Conservation (phyloP, 192 early-diverging fungal species). For the Podila epigama region DNA sequence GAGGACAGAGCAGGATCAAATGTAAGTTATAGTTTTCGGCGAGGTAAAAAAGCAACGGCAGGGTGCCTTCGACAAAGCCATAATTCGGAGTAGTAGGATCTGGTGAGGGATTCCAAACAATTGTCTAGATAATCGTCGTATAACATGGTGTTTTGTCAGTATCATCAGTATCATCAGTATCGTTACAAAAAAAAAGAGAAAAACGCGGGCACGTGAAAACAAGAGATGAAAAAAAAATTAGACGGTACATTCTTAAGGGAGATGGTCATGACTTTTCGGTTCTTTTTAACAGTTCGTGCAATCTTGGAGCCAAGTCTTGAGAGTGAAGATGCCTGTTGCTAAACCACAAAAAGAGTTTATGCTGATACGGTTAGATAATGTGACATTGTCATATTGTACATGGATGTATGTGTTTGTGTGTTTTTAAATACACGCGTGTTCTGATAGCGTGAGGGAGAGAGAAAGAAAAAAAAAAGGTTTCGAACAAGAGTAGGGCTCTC, state of each 20-base stretch:
- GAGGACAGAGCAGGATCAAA: constrained; percentile 64
- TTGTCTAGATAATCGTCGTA: constrained; percentile 55
- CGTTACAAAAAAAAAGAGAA: neutral
- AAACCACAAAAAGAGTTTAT: neutral
- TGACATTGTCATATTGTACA: neutral
- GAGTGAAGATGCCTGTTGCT: constrained; percentile 37
- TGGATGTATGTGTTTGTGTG: no score
- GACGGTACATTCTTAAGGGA: constrained; percentile 65
- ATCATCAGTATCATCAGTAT: neutral
- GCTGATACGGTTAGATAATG: neutral
- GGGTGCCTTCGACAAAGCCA: constrained; percentile 70
- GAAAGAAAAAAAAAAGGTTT: no score
- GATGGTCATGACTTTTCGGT: constrained; percentile 61
- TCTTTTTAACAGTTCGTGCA: constrained; percentile 51
- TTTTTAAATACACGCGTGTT: neutral
- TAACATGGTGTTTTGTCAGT: neutral
- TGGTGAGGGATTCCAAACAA: constrained; percentile 82
- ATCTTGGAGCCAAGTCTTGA: constrained; percentile 47
- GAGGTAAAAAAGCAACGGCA: constrained; percentile 62
- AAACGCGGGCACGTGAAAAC: neutral
- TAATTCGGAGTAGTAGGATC: constrained; percentile 71
- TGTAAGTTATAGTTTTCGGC: constrained; percentile 59
- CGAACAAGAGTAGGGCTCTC: neutral
- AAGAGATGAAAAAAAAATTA: constrained; percentile 2
- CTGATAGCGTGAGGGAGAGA: no score